Conservation (phyloP, 73 alveolate species). For the Paramecium octaurelia region DNA sequence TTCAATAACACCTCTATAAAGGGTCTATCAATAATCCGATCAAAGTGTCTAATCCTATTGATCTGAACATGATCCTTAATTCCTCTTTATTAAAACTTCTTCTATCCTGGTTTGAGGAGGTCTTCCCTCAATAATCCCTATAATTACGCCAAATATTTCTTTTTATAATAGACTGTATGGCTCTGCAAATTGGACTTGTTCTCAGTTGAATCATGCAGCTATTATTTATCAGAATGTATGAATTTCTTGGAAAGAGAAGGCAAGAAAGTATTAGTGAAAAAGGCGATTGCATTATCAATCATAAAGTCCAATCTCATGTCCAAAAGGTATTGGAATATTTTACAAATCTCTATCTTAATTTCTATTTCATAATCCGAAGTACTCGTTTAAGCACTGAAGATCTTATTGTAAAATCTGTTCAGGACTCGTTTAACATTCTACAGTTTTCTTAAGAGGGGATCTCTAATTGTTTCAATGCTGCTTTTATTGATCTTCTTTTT, state of each 20-base stretch:
- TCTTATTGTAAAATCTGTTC: constrained; percentile 1
- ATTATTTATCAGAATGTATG: neutral
- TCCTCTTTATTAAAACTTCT: neutral
- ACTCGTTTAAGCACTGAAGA: neutral
- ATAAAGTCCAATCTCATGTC: constrained; percentile 34
- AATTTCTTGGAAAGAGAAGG: neutral
- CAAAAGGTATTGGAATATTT: neutral
- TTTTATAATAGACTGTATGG: neutral
- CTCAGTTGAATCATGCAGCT: neutral
- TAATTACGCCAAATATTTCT: neutral
- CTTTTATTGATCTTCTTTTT: neutral
- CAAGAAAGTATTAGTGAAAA: neutral
- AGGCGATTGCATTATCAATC: constrained; percentile 15
- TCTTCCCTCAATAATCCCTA: neutral
- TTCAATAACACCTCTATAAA: constrained; percentile 14
- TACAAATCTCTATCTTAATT: constrained; percentile 24
- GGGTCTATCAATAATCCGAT: constrained; percentile 21
- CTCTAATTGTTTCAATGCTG: neutral
- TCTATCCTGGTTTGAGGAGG: neutral
- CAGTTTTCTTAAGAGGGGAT: constrained; percentile 7
- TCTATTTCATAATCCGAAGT: constrained; percentile 40
- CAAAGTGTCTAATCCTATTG: constrained; percentile 39
- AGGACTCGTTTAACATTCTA: neutral
- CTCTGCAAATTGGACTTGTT: neutral
- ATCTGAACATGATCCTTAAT: neutral